Evolutionary conservation across 1,284 basidiomycete genomes (phyloP).

Genomic region (Cryptococcus sp.): DNA sequence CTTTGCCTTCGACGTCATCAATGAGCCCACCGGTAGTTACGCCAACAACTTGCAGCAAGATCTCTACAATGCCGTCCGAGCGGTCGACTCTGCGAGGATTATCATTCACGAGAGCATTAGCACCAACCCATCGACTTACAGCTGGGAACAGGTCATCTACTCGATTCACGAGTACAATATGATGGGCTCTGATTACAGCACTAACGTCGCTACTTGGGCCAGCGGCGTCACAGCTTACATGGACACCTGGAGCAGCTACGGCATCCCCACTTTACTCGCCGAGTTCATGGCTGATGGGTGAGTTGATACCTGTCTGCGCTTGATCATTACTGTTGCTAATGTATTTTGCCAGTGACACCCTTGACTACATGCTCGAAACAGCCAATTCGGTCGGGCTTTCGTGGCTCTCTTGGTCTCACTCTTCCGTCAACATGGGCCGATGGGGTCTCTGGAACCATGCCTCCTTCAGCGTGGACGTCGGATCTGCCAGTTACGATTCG

Average conservation of each 20-base stretch:
- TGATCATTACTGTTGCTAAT: background rate
- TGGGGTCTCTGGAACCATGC: slow-evolving; percentile 42
- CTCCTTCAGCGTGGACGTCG: slow-evolving; percentile 29
- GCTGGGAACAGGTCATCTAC: slow-evolving; percentile 46
- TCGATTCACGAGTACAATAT: slow-evolving; percentile 42
- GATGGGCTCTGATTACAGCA: slow-evolving; percentile 27
- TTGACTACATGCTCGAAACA: slow-evolving; percentile 34
- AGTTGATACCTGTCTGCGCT: background rate
- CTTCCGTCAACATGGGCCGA: slow-evolving; percentile 35
- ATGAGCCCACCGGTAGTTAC: slow-evolving; percentile 42
- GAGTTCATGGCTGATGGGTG: slow-evolving; percentile 41
- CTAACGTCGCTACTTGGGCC: slow-evolving; percentile 24
- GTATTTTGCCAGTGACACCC: slow-evolving; percentile 19
- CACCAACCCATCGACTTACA: slow-evolving; percentile 31
- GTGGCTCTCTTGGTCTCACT: slow-evolving; percentile 38
- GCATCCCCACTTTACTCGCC: slow-evolving; percentile 36
- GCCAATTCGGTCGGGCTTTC: slow-evolving; percentile 29
- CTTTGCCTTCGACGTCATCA: slow-evolving; percentile 40
- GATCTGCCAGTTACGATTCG: slow-evolving; percentile 31
- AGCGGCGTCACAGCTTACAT: slow-evolving; percentile 23
- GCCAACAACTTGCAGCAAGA: slow-evolving; percentile 40
- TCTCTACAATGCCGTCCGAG: slow-evolving; percentile 39
- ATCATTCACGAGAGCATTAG: slow-evolving; percentile 40
- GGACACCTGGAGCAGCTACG: slow-evolving; percentile 24
- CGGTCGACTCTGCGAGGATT: slow-evolving; percentile 37